These are phyloP conservation scores for Debaryomyces castellii DNA, from an alignment of 805 yeast genomes.

Conservation along the genomic window DNA sequence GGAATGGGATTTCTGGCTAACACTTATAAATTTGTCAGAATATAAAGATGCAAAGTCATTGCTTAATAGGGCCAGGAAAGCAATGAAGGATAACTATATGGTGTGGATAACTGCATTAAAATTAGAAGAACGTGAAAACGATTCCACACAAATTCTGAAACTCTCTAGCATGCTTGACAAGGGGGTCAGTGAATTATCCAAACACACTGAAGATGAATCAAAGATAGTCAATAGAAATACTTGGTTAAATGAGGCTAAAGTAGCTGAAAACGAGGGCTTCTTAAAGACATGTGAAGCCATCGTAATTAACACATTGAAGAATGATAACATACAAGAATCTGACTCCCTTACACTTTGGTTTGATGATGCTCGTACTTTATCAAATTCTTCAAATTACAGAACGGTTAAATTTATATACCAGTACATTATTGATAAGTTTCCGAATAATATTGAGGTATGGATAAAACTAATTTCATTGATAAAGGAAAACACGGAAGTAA, in stretches of 20 bases:
- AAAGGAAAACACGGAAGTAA: constrained; percentile 20
- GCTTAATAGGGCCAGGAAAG: constrained; percentile 60
- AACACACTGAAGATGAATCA: constrained; percentile 19
- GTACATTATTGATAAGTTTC: constrained; percentile 45
- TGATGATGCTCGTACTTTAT: constrained; percentile 32
- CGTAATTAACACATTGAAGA: constrained; percentile 38
- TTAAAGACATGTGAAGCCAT: constrained; percentile 53
- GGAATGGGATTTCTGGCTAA: constrained; percentile 66
- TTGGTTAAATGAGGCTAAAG: constrained; percentile 60
- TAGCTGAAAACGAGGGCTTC: constrained; percentile 49
- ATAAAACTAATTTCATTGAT: constrained; percentile 35
- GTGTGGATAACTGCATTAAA: constrained; percentile 73
- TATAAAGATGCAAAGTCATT: constrained; percentile 51
- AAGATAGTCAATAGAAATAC: constrained; percentile 27
- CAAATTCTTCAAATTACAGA: constrained; percentile 19
- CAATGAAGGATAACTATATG: constrained; percentile 44
- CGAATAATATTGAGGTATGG: constrained; percentile 52
- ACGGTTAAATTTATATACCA: constrained; percentile 50
- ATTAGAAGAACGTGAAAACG: constrained; percentile 58
- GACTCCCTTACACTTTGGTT: constrained; percentile 12
- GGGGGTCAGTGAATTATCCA: constrained; percentile 43
- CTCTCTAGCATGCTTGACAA: constrained; percentile 48
- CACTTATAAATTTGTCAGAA: constrained; percentile 47
- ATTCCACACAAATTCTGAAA: constrained; percentile 41
- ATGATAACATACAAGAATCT: constrained; percentile 16